Evolutionary conservation across 805 yeast species (phyloP).

Genomic region (Komagataella pseudopastoris): DNA sequence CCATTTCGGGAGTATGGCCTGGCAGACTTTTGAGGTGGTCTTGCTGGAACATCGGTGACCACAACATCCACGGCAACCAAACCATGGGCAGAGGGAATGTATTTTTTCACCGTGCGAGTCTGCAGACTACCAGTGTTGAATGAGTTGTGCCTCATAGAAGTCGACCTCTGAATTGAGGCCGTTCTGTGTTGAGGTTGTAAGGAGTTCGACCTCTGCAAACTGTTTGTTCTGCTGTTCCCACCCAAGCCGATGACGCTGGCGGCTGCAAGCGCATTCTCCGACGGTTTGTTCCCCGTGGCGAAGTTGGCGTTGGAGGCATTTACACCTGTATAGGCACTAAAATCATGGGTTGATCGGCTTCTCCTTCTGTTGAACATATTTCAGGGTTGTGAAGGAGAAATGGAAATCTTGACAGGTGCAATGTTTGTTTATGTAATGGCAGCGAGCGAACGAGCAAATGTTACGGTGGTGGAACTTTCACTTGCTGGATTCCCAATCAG

Average conservation of each 20-base stretch:
- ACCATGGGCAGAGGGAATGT: constrained; percentile 66
- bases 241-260: not conserved
- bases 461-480: not conserved
- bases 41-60: constrained; percentile 8
- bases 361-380: not conserved
- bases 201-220: not conserved
- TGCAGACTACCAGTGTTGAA: not conserved
- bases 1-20: not conserved
- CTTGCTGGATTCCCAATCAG: not conserved
- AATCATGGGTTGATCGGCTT: not conserved
- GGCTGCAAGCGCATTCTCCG: not conserved
- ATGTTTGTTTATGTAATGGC: not conserved
- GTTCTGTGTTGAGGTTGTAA: not conserved
- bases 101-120: constrained; percentile 45
- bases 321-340: not conserved
- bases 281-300: not conserved
- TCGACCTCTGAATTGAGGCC: constrained; percentile 5
- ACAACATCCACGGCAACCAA: constrained; percentile 61
- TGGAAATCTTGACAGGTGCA: not conserved
- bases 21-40: not conserved
- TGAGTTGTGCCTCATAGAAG: constrained; percentile 6
- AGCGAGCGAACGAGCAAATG: not conserved
- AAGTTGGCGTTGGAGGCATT: not conserved
- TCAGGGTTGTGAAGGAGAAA: not conserved
- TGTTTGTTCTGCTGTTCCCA: not conserved